Evolutionary conservation across 2,329 filamentous ascomycete genomes (phyloP).

Genomic region (Plectosphaerella cucumerina): DNA sequence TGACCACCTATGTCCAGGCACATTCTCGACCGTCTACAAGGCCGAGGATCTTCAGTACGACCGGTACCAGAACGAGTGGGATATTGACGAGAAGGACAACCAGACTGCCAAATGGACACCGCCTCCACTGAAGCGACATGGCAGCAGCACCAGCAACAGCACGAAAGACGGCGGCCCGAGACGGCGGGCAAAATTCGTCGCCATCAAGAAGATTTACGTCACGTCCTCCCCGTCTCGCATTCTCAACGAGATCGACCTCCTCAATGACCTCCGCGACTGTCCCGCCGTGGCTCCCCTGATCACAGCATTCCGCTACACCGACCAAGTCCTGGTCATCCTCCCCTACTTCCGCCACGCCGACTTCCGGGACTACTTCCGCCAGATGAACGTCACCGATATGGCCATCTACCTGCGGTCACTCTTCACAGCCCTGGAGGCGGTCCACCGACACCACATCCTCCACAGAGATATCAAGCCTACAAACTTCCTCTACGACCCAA

Average conservation of each 20-base stretch:
- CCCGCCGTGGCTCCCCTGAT: slow-evolving; percentile 89
- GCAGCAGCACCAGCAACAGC: slow-evolving; percentile 25
- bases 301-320: slow-evolving; percentile 90
- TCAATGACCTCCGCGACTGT: slow-evolving; percentile 81
- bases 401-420: slow-evolving; percentile 84
- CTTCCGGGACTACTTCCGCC: slow-evolving; percentile 90
- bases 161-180: slow-evolving; percentile 10
- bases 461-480: slow-evolving; percentile 97
- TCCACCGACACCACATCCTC: slow-evolving; percentile 80
- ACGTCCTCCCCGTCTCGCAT: slow-evolving; percentile 92
- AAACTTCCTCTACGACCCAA: slow-evolving; percentile 90
- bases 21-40: slow-evolving; percentile 98
- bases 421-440: slow-evolving; percentile 77
- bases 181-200: slow-evolving; percentile 68
- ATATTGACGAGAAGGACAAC: slow-evolving; percentile 62
- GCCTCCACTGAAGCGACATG: slow-evolving; percentile 56
- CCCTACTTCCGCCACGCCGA: slow-evolving; percentile 96
- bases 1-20: slow-evolving; percentile 56
- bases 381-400: slow-evolving; percentile 83
- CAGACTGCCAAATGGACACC: slow-evolving; percentile 58
- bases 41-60: slow-evolving; percentile 89
- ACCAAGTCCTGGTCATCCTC: slow-evolving; percentile 91
- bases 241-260: slow-evolving; percentile 90
- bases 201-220: slow-evolving; percentile 99
- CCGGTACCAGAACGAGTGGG: slow-evolving; percentile 81